phyloP scores from a whole-genome alignment of 176 grass and related monocot genomes.

The Leersia perrieri region DNA sequence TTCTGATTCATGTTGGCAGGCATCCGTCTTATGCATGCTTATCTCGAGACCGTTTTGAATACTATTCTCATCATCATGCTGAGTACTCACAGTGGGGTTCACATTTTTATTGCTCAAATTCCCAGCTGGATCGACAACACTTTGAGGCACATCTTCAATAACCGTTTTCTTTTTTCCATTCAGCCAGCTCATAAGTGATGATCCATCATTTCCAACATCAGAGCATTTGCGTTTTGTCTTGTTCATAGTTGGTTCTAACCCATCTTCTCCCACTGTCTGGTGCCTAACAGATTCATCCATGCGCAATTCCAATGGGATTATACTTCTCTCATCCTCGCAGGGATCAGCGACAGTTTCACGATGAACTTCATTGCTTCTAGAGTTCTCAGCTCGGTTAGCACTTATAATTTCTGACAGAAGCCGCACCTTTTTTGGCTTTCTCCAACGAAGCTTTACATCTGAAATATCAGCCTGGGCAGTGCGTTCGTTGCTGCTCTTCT shows the following conservation, averaged over 20 bases:
- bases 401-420: constrained; percentile 63
- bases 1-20: background rate
- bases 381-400: background rate
- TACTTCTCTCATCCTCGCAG: constrained; percentile 28
- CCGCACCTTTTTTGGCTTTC: constrained; percentile 53
- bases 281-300: constrained; percentile 24
- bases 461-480: background rate
- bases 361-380: constrained; percentile 25
- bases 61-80: constrained; percentile 6
- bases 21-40: constrained; percentile 22
- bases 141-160: constrained; percentile 4
- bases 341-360: constrained; percentile 25
- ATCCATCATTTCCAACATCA: constrained; percentile 49
- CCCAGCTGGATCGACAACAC: constrained; percentile 10
- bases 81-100: constrained; percentile 2
- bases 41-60: constrained; percentile 16
- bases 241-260: constrained; percentile 15
- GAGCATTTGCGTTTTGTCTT: constrained; percentile 38
- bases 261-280: constrained; percentile 30
- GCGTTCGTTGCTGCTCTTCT: constrained; percentile 21
- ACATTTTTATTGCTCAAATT: constrained; percentile 39
- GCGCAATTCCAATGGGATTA: constrained; percentile 1
- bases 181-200: constrained; percentile 65
- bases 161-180: constrained; percentile 57
- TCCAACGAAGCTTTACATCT: constrained; percentile 43